These are phyloP conservation scores for Podosphaera aphanis DNA, from an alignment of 2,329 filamentous ascomycete species.

Conservation along the genomic window DNA sequence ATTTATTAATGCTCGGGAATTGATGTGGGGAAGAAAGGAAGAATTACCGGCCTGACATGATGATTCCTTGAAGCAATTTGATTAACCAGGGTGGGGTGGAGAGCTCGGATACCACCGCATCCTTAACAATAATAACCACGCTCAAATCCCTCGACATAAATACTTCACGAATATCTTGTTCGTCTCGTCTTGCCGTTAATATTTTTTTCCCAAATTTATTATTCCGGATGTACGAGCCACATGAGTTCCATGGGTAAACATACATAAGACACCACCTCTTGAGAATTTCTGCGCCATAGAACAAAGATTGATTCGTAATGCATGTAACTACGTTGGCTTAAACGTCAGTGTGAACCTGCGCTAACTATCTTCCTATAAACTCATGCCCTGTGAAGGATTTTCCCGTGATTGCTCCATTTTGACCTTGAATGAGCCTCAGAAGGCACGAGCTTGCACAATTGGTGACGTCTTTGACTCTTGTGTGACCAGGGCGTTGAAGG, in stretches of 20 bases:
- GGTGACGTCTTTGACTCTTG: not conserved
- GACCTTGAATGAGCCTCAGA: not conserved
- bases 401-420: not conserved
- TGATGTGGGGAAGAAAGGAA: not conserved
- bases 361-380: not conserved
- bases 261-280: too few relatives aligned
- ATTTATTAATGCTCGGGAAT: not conserved
- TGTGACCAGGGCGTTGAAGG: not conserved
- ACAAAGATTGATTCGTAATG: too few relatives aligned
- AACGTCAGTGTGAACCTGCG: too few relatives aligned
- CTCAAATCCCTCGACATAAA: not conserved
- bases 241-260: too few relatives aligned
- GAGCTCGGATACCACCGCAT: not conserved
- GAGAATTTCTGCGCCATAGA: too few relatives aligned
- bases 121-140: not conserved
- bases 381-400: not conserved
- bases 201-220: too few relatives aligned
- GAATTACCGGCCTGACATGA: not conserved
- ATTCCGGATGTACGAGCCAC: too few relatives aligned
- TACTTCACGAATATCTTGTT: not conserved
- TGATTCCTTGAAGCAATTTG: not conserved
- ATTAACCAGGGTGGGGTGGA: not conserved
- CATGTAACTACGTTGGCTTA: too few relatives aligned
- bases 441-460: not conserved
- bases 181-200: not conserved